phyloP scores from a whole-genome alignment of 1,284 basidiomycete genomes.

The Sporisorium iseilematis-ciliati region DNA sequence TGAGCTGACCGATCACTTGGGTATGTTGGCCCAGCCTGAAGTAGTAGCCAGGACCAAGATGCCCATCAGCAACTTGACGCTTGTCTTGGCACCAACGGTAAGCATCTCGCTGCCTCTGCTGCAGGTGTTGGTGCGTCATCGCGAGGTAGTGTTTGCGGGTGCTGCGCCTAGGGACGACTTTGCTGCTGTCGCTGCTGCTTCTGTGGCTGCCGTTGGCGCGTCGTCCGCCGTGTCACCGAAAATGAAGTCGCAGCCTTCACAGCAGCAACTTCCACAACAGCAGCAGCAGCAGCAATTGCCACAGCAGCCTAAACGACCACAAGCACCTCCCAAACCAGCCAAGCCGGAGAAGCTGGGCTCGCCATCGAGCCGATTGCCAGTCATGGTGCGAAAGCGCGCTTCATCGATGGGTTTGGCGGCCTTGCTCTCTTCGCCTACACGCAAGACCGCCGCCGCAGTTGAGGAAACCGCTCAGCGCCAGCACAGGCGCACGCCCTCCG shows the following conservation, averaged over 20 bases:
- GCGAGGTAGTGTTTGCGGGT: slow-evolving; percentile 43
- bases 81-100: slow-evolving; percentile 66
- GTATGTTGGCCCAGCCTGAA: slow-evolving; percentile 34
- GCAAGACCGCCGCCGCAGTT: not conserved
- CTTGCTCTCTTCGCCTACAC: slow-evolving; percentile 14
- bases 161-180: slow-evolving; percentile 24
- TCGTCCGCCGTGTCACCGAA: not conserved
- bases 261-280: not conserved
- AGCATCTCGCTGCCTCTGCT: slow-evolving; percentile 55
- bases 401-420: slow-evolving; percentile 18
- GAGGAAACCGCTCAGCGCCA: not conserved
- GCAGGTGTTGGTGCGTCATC: slow-evolving; percentile 54
- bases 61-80: slow-evolving; percentile 62
- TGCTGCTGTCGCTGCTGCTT: slow-evolving; percentile 13
- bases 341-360: slow-evolving; percentile 31
- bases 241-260: not conserved
- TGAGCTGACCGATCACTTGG: slow-evolving; percentile 60
- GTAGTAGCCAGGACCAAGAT: slow-evolving; percentile 62
- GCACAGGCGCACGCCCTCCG: slow-evolving; percentile 3
- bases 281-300: not conserved
- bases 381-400: slow-evolving; percentile 33
- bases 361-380: slow-evolving; percentile 29
- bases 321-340: slow-evolving; percentile 20
- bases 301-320: not conserved
- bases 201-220: not conserved